Base-by-base conservation (phyloP, 768 basidiomycete genomes). In the Suillus luteus region DNA sequence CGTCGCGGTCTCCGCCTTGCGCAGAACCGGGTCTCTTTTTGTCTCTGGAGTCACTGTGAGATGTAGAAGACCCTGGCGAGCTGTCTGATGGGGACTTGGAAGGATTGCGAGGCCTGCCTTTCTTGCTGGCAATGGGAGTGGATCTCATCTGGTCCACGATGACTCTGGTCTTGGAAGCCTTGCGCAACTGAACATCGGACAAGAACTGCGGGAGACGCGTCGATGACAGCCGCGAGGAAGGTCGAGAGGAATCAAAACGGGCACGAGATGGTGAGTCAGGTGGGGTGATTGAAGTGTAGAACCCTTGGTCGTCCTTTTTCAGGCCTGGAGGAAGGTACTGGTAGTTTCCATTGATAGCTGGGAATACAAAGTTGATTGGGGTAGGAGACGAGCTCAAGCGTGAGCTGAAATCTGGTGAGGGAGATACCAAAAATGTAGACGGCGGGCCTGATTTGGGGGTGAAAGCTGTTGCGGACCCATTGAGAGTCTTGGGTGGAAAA, bases 71-170 rank as follows among this genome's bases (percentile, higher is more conserved):
- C 19, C 38, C 27, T 31, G 57, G 9, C 24, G 55, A 40, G 11
- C 24, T 58, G 40, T 27, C 41, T 6, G 40, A 41, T 1, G 57
- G 19, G 12, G 61, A 62, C 64, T 67, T 68, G 33, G 66, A 49
- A 15, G 61, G 68, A 44, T 67, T 58, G 12, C 72, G 70, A 24
- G 69, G 67, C 3, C 51, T n/a, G 33, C 55, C 55, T 40, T 62
- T 62, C 52, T 58, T 59, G 19, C 9, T 27, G 12, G 33, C 2
- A 14, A 69, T 59, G 17, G 68, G 62, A 52, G 74, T 71, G 8
- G 80, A 83, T 60, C 85, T 81, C 46, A 87, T 71, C 41, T 80
- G 79, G 66, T 88, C 86, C 37, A 88, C 83, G 48, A 88, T 83
- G 66, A 84, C 82, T 14, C 86, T 80, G 22, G 86, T 88, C 68